Base-by-base conservation (phyloP, 805 yeast species). In the Metschnikowia similis region DNA sequence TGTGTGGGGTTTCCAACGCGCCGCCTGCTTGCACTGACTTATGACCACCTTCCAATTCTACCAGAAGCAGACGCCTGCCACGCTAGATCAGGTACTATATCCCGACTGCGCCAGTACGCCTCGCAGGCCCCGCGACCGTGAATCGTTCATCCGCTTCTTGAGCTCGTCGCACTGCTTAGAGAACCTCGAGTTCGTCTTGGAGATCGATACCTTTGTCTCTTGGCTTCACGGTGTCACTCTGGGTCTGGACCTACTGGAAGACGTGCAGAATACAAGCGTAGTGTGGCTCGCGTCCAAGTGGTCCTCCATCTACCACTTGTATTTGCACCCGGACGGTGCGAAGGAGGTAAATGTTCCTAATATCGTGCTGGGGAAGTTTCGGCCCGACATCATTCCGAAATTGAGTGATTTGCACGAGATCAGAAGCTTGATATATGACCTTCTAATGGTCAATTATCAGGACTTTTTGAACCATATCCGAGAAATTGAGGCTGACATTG, bases 291-390 rank as follows among this genome's bases (percentile, higher is more conserved):
- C 41, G 26, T 35, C 41, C 47, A 48, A 45, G n/a, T 71, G 76
- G 76, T 42, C 53, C 16, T 42, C 45, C 11, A 64, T 71, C 17
- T 60, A 64, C 49, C 51, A 55, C 35, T 54, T 50, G 30, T 71
- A 64, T 53, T 49, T 71, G 13, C 49, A 58, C n/a, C 58, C 59
- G 5, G 65, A 67, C 35, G 60, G 70, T 2, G 49, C 54, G 11
- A 66, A 64, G 48, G 75, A 71, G 48, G 60, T 71, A 48, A 71
- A 71, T 45, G 47, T 71, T 6, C 71, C 75, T 1, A 59, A 57
- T 42, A 48, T 47, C 28, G 48, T 65, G 37, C 64, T 60, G 45
- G 53, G 51, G 31, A 55, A 48, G 29, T 54, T 67, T 36, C 47
- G 49, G 38, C 57, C 59, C 27, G 51, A 58, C n/a, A 52, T 45